phyloP scores from a whole-genome alignment of 2,329 filamentous ascomycete species.

The Colletotrichum lindemuthianum region DNA sequence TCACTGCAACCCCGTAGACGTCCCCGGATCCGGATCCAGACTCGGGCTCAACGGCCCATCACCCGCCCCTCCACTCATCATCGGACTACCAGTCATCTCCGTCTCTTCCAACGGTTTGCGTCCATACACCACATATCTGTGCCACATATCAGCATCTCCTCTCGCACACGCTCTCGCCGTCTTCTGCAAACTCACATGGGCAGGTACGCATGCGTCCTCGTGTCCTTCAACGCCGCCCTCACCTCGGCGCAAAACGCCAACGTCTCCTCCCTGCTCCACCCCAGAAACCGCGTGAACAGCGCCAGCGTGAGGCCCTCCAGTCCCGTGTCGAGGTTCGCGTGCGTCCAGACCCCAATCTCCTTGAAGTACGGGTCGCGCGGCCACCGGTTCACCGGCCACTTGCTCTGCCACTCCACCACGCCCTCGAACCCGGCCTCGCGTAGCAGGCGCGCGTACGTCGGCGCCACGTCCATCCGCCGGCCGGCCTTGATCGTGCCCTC shows the following conservation, averaged over 20 bases:
- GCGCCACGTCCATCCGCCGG: slow-evolving; percentile 43
- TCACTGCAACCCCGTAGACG: too few relatives aligned
- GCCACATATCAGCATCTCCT: background rate
- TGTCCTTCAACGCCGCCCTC: slow-evolving; percentile 39
- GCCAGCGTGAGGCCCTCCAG: slow-evolving; percentile 49
- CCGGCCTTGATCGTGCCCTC: slow-evolving; percentile 44
- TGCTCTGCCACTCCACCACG: slow-evolving; percentile 42
- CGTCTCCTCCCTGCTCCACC: slow-evolving; percentile 47
- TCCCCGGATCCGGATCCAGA: too few relatives aligned
- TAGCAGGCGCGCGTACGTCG: slow-evolving; percentile 41
- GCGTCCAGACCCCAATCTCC: slow-evolving; percentile 45
- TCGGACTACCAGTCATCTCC: background rate
- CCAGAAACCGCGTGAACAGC: slow-evolving; percentile 48
- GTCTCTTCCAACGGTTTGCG: slow-evolving; percentile 17
- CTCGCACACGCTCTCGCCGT: background rate
- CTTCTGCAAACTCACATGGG: slow-evolving; percentile 24
- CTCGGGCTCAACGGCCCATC: too few relatives aligned
- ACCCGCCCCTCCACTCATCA: too few relatives aligned
- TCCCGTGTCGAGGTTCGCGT: slow-evolving; percentile 45
- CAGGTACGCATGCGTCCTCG: slow-evolving; percentile 42
- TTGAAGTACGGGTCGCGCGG: slow-evolving; percentile 48
- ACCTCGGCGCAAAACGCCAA: slow-evolving; percentile 39
- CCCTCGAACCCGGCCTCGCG: slow-evolving; percentile 47
- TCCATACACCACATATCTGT: slow-evolving; percentile 32
- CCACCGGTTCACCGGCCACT: slow-evolving; percentile 51